Conservation (phyloP, 139 green algal species). For the Spirogloea muscicola region DNA sequence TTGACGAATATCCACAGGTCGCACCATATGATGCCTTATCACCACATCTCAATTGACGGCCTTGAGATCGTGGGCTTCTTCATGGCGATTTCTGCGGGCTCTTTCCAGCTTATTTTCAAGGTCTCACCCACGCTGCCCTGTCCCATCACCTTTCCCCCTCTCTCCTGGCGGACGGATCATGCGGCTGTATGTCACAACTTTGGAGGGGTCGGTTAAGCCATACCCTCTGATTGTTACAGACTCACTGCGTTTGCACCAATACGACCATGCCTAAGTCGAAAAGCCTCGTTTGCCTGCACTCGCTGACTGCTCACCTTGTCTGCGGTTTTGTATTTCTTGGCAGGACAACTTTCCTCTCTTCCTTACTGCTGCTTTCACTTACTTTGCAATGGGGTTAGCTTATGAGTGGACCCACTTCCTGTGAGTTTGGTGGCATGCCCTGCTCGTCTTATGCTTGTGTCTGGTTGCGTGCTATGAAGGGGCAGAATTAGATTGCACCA, state of each 20-base stretch:
- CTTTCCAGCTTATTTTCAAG: background rate
- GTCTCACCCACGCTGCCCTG: background rate
- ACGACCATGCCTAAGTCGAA: too few relatives aligned
- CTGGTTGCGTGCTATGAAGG: too few relatives aligned
- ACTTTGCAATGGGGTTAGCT: background rate
- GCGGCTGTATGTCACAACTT: too few relatives aligned
- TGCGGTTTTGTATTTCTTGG: background rate
- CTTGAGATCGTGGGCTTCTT: background rate
- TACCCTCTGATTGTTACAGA: too few relatives aligned
- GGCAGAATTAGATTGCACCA: too few relatives aligned
- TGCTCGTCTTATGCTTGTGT: too few relatives aligned
- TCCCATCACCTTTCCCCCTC: background rate
- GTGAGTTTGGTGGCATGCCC: too few relatives aligned
- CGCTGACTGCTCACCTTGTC: too few relatives aligned
- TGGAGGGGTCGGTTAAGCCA: too few relatives aligned
- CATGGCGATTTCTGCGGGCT: background rate
- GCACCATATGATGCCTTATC: background rate
- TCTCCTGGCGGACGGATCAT: too few relatives aligned
- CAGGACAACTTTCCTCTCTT: background rate
- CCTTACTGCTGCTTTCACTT: background rate
- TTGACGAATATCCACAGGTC: background rate
- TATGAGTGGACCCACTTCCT: slow-evolving; percentile 18
- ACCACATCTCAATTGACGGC: slow-evolving; percentile 2
- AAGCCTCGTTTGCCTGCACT: too few relatives aligned
- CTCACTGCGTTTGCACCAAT: too few relatives aligned